Base-by-base conservation (phyloP, 805 yeast species). In the Ogataea ganodermae region DNA sequence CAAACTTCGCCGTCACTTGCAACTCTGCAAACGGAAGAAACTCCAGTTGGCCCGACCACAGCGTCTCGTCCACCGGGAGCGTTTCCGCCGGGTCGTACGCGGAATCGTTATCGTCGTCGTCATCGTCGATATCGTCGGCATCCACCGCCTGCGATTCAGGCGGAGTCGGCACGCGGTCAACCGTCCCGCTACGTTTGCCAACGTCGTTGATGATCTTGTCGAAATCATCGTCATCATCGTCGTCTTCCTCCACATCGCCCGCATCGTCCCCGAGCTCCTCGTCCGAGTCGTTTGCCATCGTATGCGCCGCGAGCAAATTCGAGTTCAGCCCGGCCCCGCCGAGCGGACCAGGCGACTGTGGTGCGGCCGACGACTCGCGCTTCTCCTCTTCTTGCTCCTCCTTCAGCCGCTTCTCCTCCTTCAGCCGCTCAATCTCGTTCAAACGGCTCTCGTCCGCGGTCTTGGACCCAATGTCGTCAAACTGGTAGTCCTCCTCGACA, bases 401-500 rank as follows among this genome's bases (percentile, higher is more conserved):
- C 58, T 32, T 37, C 35, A 42, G 30, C 47, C 48, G 28, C 22
- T 45, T 49, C 23, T 56, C 55, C 40, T 59, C 60, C 33, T 54
- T 60, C 12, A 62, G 27, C 21, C 50, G 46, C 33, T 61, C 66
- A 31, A 61, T 58, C 49, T 60, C 65, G 41, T 57, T 58, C 38
- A 56, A 46, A 44, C 62, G 49, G 14, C 56, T 50, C 50, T 59
- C 58, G 20, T 58, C 59, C 14, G 55, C 58, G 30, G 50, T 48
- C 40, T 48, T 46, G 5, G 58, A 47, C 8, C 35, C 52, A 9
- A 56, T 43, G 39, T 58, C 58, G 44, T 58, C 60, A 49, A 61
- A 59, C 30, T 62, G 64, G 40, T 61, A 63, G 32, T 73, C 78
- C 20, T 74, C 79, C 35, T 86, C 95, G 5, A 88, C 75, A n/a